phyloP scores from a whole-genome alignment of 2,329 filamentous ascomycete species.

The Mycosphaerella arachidis region DNA sequence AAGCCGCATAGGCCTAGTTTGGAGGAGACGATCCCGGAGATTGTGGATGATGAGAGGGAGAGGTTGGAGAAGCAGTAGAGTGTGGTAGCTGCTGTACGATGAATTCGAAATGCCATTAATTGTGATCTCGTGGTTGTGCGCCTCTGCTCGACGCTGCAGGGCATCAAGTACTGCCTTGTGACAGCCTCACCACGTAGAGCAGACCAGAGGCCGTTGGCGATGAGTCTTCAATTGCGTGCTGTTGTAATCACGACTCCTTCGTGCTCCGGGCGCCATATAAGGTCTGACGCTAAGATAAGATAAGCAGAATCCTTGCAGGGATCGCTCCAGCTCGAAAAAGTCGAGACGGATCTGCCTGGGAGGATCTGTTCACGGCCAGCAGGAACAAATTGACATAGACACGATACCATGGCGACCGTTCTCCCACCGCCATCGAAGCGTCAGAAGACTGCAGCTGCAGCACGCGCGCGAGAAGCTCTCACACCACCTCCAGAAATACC shows the following conservation, averaged over 20 bases:
- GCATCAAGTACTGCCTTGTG: too few species aligned
- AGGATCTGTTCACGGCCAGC: background rate
- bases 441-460: constrained; percentile 70
- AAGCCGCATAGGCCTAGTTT: constrained; percentile 41
- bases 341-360: background rate
- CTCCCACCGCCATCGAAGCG: constrained; percentile 83
- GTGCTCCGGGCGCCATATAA: background rate
- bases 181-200: too few species aligned
- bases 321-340: background rate
- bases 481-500: constrained; percentile 57
- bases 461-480: constrained; percentile 69
- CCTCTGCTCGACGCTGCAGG: too few species aligned
- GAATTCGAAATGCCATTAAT: too few species aligned
- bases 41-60: constrained; percentile 29
- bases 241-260: too few species aligned
- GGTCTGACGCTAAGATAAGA: background rate
- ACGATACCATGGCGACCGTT: constrained; percentile 65
- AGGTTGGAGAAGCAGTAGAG: constrained; percentile 14
- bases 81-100: background rate
- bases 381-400: background rate
- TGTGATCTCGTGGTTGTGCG: too few species aligned
- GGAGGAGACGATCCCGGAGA: constrained; percentile 28
- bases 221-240: too few species aligned
- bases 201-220: too few species aligned
- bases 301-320: background rate